phyloP scores from a whole-genome alignment of 495 filamentous ascomycete species.

The Sordaria brevicollis region DNA sequence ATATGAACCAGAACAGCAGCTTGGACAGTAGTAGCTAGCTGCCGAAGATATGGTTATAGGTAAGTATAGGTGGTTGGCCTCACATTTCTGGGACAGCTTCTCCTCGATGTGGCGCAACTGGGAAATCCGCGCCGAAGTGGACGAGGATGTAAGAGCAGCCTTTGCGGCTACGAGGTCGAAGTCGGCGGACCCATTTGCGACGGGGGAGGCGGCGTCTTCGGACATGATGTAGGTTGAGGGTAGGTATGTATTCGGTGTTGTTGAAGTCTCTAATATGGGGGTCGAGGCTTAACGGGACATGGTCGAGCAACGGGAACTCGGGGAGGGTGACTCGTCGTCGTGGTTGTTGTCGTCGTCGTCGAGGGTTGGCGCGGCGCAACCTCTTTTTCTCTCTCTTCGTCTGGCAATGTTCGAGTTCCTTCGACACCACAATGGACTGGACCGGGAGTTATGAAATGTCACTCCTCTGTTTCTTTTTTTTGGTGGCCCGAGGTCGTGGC shows the following conservation, averaged over 20 bases:
- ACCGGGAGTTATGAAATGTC: neutral
- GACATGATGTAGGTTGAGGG: conserved; percentile 34
- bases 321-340: neutral
- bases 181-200: conserved; percentile 12
- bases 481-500: neutral
- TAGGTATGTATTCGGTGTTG: conserved; percentile 12
- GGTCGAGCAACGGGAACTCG: conserved; percentile 7
- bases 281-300: conserved; percentile 12
- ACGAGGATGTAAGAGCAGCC: conserved; percentile 38
- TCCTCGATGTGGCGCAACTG: conserved; percentile 37
- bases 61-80: neutral
- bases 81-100: conserved; percentile 35
- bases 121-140: conserved; percentile 33
- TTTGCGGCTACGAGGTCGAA: conserved; percentile 26
- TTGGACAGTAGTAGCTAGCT: neutral
- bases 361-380: neutral
- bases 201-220: conserved; percentile 21
- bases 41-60: neutral
- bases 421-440: neutral
- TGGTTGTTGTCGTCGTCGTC: neutral
- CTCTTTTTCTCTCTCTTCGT: neutral
- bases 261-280: neutral
- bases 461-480: neutral
- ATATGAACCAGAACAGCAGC: neutral
- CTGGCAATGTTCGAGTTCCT: conserved; percentile 1